These are phyloP conservation scores for Phytophthora colocasiae DNA, from an alignment of 352 stramenopile genomes.

Conservation along the genomic window DNA sequence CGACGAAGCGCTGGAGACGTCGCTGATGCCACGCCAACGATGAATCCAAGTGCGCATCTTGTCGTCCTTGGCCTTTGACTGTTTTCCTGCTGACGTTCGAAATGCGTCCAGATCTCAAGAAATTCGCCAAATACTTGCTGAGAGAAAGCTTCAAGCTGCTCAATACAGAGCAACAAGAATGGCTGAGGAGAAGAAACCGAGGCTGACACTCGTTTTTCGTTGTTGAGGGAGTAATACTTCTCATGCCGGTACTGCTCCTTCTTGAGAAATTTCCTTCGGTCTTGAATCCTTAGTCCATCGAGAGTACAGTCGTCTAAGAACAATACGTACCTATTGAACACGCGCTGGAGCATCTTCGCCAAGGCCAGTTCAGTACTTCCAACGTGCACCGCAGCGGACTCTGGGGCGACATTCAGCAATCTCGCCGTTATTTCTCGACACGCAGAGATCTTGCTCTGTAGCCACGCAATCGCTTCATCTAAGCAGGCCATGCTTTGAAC, in stretches of 20 bases:
- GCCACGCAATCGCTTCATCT: conserved; percentile 51
- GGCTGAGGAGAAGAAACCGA: conserved; percentile 24
- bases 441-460: conserved; percentile 45
- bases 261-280: conserved; percentile 29
- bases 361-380: conserved; percentile 56
- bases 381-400: conserved; percentile 24
- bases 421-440: conserved; percentile 30
- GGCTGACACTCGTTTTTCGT: background rate
- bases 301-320: conserved; percentile 32
- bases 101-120: conserved; percentile 75
- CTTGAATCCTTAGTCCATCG: conserved; percentile 9
- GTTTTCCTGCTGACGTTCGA: conserved; percentile 32
- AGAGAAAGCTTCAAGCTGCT: conserved; percentile 73
- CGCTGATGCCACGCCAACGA: conserved; percentile 73
- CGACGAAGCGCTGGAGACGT: conserved; percentile 71
- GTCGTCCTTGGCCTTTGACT: background rate
- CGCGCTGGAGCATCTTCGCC: conserved; percentile 53
- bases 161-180: conserved; percentile 77
- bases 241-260: conserved; percentile 38
- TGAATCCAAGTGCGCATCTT: conserved; percentile 53
- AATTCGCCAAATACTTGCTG: conserved; percentile 72
- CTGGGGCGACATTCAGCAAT: conserved; percentile 22
- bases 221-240: conserved; percentile 44
- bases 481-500: conserved; percentile 41
- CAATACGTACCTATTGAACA: conserved; percentile 39